Conservation (phyloP, 2,329 filamentous ascomycete species). For the Trichoderma gracile region DNA sequence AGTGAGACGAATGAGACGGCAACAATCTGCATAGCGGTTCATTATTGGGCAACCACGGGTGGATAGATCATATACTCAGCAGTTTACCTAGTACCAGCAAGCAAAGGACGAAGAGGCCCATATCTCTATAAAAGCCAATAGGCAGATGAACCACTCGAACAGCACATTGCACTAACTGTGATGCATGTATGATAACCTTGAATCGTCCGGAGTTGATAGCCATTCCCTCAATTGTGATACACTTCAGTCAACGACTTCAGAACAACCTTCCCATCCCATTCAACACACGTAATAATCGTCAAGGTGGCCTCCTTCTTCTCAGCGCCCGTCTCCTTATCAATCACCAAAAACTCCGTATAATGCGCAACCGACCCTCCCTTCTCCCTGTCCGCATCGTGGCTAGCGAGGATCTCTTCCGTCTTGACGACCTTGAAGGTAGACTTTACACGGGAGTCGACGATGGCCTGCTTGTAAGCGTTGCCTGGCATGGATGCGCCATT, state of each 20-base stretch:
- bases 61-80: too few relatives aligned
- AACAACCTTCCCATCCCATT: background rate
- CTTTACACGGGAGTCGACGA: background rate
- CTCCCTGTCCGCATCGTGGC: background rate
- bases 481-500: background rate
- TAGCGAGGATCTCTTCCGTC: constrained; percentile 4
- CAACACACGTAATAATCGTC: background rate
- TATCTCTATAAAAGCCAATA: too few relatives aligned
- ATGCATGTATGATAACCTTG: background rate
- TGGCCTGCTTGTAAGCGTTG: background rate
- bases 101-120: too few relatives aligned
- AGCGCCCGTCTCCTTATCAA: constrained; percentile 1
- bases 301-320: background rate
- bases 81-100: too few relatives aligned
- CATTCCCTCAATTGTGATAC: background rate
- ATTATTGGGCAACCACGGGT: too few relatives aligned
- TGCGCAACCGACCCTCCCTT: constrained; percentile 9
- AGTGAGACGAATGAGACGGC: background rate
- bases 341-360: background rate
- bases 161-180: too few relatives aligned
- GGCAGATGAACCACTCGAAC: too few relatives aligned
- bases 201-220: background rate
- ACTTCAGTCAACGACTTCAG: background rate
- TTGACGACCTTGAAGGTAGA: background rate
- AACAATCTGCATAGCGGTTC: too few relatives aligned